A percentile compares a stretch with the other conserved stretches of the same genome.
Conservation (phyloP, 2,329 filamentous ascomycete species). For the Hirsutella minnesotensis region DNA sequence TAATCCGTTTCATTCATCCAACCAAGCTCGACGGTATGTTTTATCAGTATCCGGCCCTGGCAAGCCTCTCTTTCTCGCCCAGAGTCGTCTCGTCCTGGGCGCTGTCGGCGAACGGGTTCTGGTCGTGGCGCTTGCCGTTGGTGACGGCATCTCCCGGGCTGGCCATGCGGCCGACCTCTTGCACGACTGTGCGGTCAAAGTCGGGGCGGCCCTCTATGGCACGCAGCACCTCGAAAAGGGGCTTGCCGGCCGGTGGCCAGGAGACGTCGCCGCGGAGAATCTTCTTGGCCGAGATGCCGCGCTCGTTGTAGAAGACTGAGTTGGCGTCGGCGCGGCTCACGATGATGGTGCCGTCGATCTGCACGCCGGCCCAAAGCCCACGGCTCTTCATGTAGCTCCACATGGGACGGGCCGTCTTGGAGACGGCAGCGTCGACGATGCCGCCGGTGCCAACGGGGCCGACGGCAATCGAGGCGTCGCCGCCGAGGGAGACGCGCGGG, state of each 20-base stretch:
- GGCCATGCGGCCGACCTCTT: conserved; percentile 13
- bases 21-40: too few species aligned
- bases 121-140: conserved; percentile 20
- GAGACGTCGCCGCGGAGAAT: conserved; percentile 25
- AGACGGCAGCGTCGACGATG: conserved; percentile 31
- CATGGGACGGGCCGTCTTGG: conserved; percentile 40
- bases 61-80: conserved; percentile 16
- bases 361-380: conserved; percentile 67
- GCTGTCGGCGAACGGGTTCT: conserved; percentile 5
- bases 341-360: conserved; percentile 70
- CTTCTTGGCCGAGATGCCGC: conserved; percentile 21
- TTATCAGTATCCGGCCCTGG: conserved; percentile 2
- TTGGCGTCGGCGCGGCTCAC: conserved; percentile 70
- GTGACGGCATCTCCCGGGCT: conserved; percentile 9
- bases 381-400: conserved; percentile 76
- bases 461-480: conserved; percentile 56
- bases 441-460: conserved; percentile 49
- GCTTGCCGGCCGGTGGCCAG: conserved; percentile 26
- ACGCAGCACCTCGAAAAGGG: conserved; percentile 26
- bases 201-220: conserved; percentile 21
- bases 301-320: conserved; percentile 60
- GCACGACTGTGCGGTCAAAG: conserved; percentile 14
- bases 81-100: conserved; percentile 6
- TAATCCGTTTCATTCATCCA: too few species aligned
- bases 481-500: conserved; percentile 54